Evolutionary conservation across 768 basidiomycete genomes (phyloP).

Genomic region (Lepiota brunneoincarnata): DNA sequence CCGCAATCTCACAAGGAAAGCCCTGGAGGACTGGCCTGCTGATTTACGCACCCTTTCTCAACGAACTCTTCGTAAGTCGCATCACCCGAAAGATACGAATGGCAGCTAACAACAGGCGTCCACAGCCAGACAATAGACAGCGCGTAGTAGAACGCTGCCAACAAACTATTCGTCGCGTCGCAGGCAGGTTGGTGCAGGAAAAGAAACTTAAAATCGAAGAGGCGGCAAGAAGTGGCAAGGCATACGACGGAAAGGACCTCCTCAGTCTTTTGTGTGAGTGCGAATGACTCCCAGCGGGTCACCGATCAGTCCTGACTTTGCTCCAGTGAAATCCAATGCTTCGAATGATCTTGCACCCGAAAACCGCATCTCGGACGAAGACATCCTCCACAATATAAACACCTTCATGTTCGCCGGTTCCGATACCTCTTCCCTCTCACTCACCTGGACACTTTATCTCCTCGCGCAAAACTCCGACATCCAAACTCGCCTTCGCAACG

Average conservation of each 20-base stretch:
- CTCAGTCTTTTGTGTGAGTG: constrained; percentile 70
- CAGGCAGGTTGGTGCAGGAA: constrained; percentile 73
- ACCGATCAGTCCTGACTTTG: neutral
- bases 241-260: constrained; percentile 68
- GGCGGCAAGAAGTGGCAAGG: constrained; percentile 46
- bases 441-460: constrained; percentile 83
- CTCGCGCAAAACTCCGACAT: constrained; percentile 65
- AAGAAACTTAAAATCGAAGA: constrained; percentile 75
- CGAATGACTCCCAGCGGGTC: neutral
- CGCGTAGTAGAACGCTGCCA: constrained; percentile 55
- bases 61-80: constrained; percentile 52
- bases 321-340: constrained; percentile 78
- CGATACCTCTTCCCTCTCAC: constrained; percentile 77
- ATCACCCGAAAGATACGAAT: neutral
- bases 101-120: neutral
- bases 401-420: constrained; percentile 92
- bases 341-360: constrained; percentile 66
- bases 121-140: constrained; percentile 52
- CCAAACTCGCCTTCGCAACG: constrained; percentile 70
- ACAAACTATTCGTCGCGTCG: constrained; percentile 61
- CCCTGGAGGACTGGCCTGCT: constrained; percentile 43
- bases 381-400: constrained; percentile 82
- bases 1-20: constrained; percentile 57
- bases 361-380: constrained; percentile 81
- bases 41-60: constrained; percentile 58